A percentile compares a stretch with the other conserved stretches of the same genome.
Conservation (phyloP, 2,329 filamentous ascomycete genomes). For the Zasmidium cellare region DNA sequence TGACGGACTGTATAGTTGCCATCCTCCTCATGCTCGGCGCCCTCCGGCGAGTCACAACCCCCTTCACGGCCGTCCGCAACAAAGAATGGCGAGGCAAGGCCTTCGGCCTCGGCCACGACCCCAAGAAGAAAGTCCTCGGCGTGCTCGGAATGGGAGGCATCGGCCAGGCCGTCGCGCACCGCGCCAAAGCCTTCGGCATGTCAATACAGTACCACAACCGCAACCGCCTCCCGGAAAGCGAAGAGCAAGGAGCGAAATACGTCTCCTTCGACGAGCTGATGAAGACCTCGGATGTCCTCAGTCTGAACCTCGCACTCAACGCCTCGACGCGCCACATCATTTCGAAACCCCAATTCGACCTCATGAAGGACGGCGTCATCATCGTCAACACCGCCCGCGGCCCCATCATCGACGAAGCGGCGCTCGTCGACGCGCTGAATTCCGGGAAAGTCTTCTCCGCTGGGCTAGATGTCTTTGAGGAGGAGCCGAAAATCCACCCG, state of each 20-base stretch:
- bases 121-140: constrained; percentile 54
- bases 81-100: constrained; percentile 47
- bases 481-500: constrained; percentile 56
- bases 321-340: constrained; percentile 55
- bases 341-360: constrained; percentile 49
- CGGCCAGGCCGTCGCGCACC: constrained; percentile 50
- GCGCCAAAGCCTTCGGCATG: constrained; percentile 58
- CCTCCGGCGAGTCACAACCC: constrained; percentile 50
- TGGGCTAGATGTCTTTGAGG: constrained; percentile 60
- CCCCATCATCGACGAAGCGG: constrained; percentile 57
- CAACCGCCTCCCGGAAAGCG: constrained; percentile 39
- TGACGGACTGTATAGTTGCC: constrained; percentile 33
- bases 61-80: constrained; percentile 48
- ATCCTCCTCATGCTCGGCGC: constrained; percentile 55
- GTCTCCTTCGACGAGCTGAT: constrained; percentile 59
- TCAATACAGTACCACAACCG: constrained; percentile 61
- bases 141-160: constrained; percentile 64
- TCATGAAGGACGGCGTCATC: constrained; percentile 58
- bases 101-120: constrained; percentile 53
- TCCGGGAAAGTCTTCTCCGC: constrained; percentile 55
- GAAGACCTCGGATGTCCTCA: constrained; percentile 55
- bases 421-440: constrained; percentile 55
- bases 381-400: constrained; percentile 61
- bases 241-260: constrained; percentile 51
- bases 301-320: constrained; percentile 55